phyloP scores from a whole-genome alignment of 179 eudicot species.

The Silene noctiflora region DNA sequence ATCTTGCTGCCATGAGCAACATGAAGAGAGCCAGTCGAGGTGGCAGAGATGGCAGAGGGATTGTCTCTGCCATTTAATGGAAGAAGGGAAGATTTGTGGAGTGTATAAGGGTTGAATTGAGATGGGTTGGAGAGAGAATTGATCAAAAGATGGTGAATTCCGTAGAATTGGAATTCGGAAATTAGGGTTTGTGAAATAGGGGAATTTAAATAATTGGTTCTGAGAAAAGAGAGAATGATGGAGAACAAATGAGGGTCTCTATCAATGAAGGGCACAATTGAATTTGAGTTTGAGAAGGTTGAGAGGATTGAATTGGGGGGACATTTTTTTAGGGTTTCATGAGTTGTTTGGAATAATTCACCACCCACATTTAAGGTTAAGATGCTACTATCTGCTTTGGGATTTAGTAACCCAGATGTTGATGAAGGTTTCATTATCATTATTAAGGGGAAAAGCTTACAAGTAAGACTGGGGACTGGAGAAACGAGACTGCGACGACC shows the following conservation, averaged over 20 bases:
- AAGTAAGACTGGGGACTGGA: too few species aligned
- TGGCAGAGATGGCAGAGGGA: constrained; percentile 62
- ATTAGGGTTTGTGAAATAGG: constrained; percentile 60
- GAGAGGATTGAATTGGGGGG: constrained; percentile 69
- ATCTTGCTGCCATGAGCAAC: constrained; percentile 90
- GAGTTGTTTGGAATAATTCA: constrained; percentile 77
- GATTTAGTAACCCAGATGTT: background rate
- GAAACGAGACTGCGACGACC: too few species aligned
- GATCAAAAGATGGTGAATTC: constrained; percentile 51
- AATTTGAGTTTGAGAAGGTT: constrained; percentile 23
- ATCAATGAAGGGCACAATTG: constrained; percentile 59
- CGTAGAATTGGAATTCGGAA: constrained; percentile 65
- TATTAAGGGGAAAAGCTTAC: background rate
- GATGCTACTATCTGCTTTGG: constrained; percentile 29
- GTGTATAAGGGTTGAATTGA: constrained; percentile 65
- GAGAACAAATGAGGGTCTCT: constrained; percentile 90
- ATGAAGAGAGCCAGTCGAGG: constrained; percentile 58
- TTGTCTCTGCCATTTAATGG: constrained; percentile 73
- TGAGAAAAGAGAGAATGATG: constrained; percentile 62
- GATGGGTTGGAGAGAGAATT: constrained; percentile 61
- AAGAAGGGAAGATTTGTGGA: constrained; percentile 53
- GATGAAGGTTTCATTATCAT: background rate
- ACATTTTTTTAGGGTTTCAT: constrained; percentile 64
- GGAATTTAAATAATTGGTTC: constrained; percentile 60
- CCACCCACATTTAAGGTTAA: constrained; percentile 88